Percentiles rank a stretch among this genome's conserved stretches.
phyloP scores from a whole-genome alignment of 2,329 filamentous ascomycete species.

The Alternaria viburni region DNA sequence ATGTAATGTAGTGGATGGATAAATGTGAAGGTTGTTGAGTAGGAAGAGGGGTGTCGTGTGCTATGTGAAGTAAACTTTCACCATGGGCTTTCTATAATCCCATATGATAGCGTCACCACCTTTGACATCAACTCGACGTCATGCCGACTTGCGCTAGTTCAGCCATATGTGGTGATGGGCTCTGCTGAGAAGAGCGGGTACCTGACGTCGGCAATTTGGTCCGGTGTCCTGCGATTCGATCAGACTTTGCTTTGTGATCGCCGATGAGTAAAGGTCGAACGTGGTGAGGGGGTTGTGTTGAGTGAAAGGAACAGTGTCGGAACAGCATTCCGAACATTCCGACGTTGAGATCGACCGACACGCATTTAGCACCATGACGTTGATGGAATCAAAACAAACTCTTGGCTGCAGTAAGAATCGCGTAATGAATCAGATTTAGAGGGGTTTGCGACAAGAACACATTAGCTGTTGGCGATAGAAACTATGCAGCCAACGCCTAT shows the following conservation, averaged over 20 bases:
- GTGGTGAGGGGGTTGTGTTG: background rate
- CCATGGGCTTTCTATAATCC: background rate
- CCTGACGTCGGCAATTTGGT: slow-evolving; percentile 1
- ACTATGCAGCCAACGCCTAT: background rate
- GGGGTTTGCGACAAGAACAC: background rate
- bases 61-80: background rate
- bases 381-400: background rate
- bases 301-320: background rate
- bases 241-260: background rate
- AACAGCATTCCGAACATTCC: background rate
- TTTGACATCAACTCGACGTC: slow-evolving; percentile 24
- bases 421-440: no score
- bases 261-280: background rate
- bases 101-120: slow-evolving; percentile 16
- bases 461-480: background rate
- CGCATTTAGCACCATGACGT: background rate
- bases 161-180: background rate
- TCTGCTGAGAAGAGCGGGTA: background rate
- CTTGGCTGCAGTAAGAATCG: background rate
- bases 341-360: background rate
- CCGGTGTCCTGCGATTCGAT: background rate
- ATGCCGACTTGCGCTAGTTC: background rate
- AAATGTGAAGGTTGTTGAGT: background rate
- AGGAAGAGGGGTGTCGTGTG: background rate
- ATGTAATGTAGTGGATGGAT: background rate